A percentile compares a stretch with the other conserved stretches of the same genome.
Conservation (phyloP, 768 basidiomycete species). For the Imleria badia region DNA sequence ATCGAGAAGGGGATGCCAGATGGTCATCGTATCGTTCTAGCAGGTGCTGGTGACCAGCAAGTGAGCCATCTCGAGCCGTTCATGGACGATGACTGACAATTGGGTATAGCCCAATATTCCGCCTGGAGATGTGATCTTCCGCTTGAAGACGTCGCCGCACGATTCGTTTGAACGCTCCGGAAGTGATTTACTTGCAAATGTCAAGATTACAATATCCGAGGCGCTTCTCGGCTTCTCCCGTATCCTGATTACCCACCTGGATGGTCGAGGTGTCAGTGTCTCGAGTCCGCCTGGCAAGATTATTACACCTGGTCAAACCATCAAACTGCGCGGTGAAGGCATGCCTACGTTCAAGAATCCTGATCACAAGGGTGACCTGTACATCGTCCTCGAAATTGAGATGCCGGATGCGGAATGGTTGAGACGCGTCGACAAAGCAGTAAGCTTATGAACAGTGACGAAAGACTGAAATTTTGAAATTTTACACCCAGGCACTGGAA, state of each 20-base stretch:
- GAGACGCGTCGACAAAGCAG: slow-evolving; percentile 57
- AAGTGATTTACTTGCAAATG: slow-evolving; percentile 74
- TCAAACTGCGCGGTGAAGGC: slow-evolving; percentile 80
- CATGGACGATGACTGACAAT: slow-evolving; percentile 5
- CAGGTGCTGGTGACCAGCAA: slow-evolving; percentile 91
- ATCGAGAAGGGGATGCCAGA: slow-evolving; percentile 87
- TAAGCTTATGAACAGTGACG: slow-evolving; percentile 27
- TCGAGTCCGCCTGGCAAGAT: slow-evolving; percentile 73
- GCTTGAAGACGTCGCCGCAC: slow-evolving; percentile 66
- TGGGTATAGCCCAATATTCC: slow-evolving; percentile 72
- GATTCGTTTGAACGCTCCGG: slow-evolving; percentile 82
- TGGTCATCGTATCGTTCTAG: slow-evolving; percentile 79
- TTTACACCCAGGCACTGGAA: slow-evolving; percentile 53
- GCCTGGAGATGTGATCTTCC: slow-evolving; percentile 89
- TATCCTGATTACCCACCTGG: slow-evolving; percentile 86
- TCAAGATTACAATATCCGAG: slow-evolving; percentile 90
- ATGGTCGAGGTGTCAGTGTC: slow-evolving; percentile 87
- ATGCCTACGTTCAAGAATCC: slow-evolving; percentile 78
- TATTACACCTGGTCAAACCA: slow-evolving; percentile 70
- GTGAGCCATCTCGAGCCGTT: slow-evolving; percentile 38
- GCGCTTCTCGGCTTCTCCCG: slow-evolving; percentile 94
- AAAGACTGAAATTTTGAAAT: slow-evolving; percentile 1
- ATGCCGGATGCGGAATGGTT: slow-evolving; percentile 87
- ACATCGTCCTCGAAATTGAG: slow-evolving; percentile 80
- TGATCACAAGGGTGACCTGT: slow-evolving; percentile 76